Base-by-base conservation (phyloP, 2,329 filamentous ascomycete species). In the Pezicula carpinea region DNA sequence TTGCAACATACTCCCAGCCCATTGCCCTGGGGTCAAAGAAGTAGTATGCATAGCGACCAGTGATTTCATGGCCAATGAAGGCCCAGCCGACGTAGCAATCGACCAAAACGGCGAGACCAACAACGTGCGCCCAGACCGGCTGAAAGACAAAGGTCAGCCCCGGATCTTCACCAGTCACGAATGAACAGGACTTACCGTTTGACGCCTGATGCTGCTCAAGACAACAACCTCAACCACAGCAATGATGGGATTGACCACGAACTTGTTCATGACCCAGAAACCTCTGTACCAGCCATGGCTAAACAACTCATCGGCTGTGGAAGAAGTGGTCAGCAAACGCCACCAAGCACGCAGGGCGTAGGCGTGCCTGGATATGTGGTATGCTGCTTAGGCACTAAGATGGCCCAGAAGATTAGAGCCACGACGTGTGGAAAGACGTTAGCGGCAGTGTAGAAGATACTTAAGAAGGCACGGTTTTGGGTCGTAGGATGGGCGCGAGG, bases 151-250 rank as follows among this genome's bases (percentile, higher is more conserved):
- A 22, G 44, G 17, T 34, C n/a, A n/a, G n/a, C n/a, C n/a, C n/a
- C n/a, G n/a, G 18, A 44, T 38, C 35, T 5, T 34, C 6, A 26
- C 15, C 19, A 39, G 17, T 39, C 10, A 31, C 21, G 21, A 38
- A n/a, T 34, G 17, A n/a, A 6, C 31, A 39, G 21, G 15, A 54
- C 57, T 50, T 56, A 64, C 63, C 21, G 51, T 54, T 44, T 53
- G 57, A 38, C 58, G 53, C 43, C 50, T 62, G 40, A 64, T 60
- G 44, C 63, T 65, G 39, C 55, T 61, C 32, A 61, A 54, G 33
- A 62, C 52, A 40, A 64, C 49, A 6, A 65, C 46, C 46, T 66
- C 64, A 39, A 62, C 36, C 19, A 66, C 46, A 11, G 62, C 57
- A 52, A 64, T 48, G n/a, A 57, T 15, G 15, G 57, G 55, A 44